phyloP scores from a whole-genome alignment of 768 basidiomycete genomes.

The Cyclocybe aegerita region DNA sequence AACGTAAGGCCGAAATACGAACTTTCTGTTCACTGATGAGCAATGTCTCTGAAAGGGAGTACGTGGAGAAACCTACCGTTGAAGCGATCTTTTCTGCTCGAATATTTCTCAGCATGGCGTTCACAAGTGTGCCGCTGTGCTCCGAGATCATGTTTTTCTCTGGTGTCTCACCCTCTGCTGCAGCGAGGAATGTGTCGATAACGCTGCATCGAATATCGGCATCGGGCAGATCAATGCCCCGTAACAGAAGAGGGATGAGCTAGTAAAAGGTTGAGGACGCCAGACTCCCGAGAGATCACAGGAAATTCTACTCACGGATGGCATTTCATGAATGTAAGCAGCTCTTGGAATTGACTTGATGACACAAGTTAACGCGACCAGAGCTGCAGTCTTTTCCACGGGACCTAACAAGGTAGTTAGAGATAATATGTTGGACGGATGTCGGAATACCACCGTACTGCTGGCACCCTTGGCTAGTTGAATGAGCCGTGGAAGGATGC shows the following conservation, averaged over 20 bases:
- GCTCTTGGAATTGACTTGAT: constrained; percentile 79
- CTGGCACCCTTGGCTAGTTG: constrained; percentile 55
- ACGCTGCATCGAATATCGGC: constrained; percentile 73
- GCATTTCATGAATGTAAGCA: constrained; percentile 68
- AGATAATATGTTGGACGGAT: not conserved
- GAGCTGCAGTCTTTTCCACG: constrained; percentile 60
- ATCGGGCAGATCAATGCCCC: constrained; percentile 79
- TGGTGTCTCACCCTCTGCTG: constrained; percentile 58
- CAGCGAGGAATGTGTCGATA: constrained; percentile 73
- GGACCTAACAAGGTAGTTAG: constrained; percentile 36
- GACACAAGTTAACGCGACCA: constrained; percentile 82
- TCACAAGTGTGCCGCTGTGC: constrained; percentile 71
- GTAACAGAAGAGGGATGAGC: constrained; percentile 88
- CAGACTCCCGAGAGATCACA: not conserved
- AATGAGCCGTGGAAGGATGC: constrained; percentile 74
- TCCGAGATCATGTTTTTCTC: constrained; percentile 54
- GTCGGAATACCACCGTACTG: constrained; percentile 37
- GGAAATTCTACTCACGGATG: constrained; percentile 41
- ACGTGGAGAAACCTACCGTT: constrained; percentile 33
- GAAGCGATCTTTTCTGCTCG: constrained; percentile 49
- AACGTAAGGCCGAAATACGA: constrained; percentile 71
- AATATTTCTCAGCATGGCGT: constrained; percentile 69
- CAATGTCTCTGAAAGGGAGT: not conserved
- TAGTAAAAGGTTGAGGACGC: constrained; percentile 27
- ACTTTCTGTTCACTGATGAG: constrained; percentile 52